Base-by-base conservation (phyloP, 108 stramenopile species). In the Nitzschia putrida region DNA sequence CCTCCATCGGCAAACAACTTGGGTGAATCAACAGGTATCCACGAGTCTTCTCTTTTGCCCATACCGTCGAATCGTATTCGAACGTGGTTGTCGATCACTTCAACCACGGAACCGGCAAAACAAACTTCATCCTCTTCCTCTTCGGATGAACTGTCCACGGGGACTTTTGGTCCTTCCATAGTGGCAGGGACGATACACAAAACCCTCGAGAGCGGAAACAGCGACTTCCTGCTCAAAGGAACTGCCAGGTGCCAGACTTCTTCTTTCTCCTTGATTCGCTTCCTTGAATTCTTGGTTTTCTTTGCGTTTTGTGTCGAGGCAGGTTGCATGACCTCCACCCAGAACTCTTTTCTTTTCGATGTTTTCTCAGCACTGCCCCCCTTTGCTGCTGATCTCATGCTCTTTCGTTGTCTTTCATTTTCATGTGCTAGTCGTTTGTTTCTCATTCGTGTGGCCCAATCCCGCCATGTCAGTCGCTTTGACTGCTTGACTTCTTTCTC, bases 1-100 rank as follows among this genome's bases (percentile, higher is more conserved):
- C 92, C 92, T 29, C 86, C 88, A 58, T 94, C 92, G n/a, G 88
- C 61, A 43, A 88, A 87, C 1, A 94, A 42, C 58, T 85, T 86
- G 22, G 75, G 61, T 54, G 85, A 84, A 53, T 80, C 63, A 37
- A 88, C 60, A 8, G 70, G 55, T 64, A 91, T 72, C 94, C 94
- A 95, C 12, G 79, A 23, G 65, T 95, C 94, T 43, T 92, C 90
- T 34, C 80, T 82, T 49, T 76, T 81, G 11, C 74, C 61, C 49
- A 88, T 53, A 13, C 94, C 90, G 37, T 61, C 74, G 24, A 92
- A 79, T 76, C 89, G 84, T 13, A 95, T 74, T 53, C 84, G 83
- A 23, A 85, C 89, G 74, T 86, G 80, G 13, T 85, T 79, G 21
- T 91, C 90, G 8, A 66, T 51, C 3, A 76, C 59, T 57, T 89